Evolutionary conservation across 805 yeast genomes (phyloP), one percentile per base, ranked within the genome.

Genomic region (Saccharomyces jurei): DNA sequence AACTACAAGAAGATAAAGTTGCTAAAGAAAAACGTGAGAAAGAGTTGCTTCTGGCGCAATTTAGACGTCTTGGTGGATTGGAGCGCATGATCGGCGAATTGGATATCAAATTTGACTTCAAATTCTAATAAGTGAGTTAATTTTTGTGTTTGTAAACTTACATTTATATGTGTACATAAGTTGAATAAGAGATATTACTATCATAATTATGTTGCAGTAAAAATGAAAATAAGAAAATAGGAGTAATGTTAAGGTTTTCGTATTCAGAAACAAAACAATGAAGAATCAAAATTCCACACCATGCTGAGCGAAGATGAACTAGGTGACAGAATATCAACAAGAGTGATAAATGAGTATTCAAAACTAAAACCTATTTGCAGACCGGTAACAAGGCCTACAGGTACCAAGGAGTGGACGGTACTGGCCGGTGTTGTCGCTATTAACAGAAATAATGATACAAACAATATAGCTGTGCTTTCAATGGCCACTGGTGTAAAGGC

Each of bases 401-500:
- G 89, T 0, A 72, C 74, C 0, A 65, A 70, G 44, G 97, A 91
- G 71, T 89, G 96, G 90, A 88, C 97, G 0, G 87, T 89, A 0
- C 61, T 90, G 17, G 88, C 96, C 0, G 86, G 91, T 0, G 62
- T 90, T 0, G 90, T 87, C 0, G 80, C 81, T 0, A 36, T 66
- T 52, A 36, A 59, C 56, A 59, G 59, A 13, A 67, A 58, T 4
- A 22, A 4, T 17, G 14, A 52, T 11, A 30, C 17, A 1, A 61
- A 54, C 1, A 56, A 58, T 8, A 57, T 60, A 3, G 55, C 65
- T 5, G 72, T 80, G 1, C 61, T 88, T 2, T 68, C 82, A 0
- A 48, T 88, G 3, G 77, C 90, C 0, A 89, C 97, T 0, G 99
- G 99, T 0, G 87, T 89, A 50, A 94, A 94, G 65, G 79, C 89